These are phyloP conservation scores for Boletus vermiculosoides DNA, from an alignment of 768 basidiomycete species.

Conservation along the genomic window DNA sequence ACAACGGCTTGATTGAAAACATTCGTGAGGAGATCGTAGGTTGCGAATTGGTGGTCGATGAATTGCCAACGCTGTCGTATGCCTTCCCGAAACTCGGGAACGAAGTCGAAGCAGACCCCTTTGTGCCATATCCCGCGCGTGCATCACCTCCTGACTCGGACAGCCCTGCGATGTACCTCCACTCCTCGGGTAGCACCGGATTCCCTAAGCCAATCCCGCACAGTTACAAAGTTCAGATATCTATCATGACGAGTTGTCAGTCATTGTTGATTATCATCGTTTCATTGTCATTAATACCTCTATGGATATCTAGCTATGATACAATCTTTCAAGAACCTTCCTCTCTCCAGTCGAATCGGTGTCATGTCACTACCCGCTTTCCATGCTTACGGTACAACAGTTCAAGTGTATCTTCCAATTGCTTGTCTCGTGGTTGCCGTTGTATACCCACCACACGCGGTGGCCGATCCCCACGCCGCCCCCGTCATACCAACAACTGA, in stretches of 20 bases:
- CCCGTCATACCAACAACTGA: constrained; percentile 24
- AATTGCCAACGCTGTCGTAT: constrained; percentile 19
- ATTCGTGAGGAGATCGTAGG: constrained; percentile 2
- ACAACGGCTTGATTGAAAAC: constrained; percentile 8
- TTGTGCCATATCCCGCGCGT: constrained; percentile 8
- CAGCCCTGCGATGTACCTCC: background rate
- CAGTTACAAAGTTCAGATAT: constrained; percentile 28
- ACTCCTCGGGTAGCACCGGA: constrained; percentile 42
- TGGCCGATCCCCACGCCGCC: background rate
- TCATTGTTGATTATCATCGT: background rate
- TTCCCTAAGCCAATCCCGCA: constrained; percentile 42
- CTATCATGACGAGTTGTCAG: constrained; percentile 36
- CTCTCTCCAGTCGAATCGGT: constrained; percentile 20
- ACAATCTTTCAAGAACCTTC: background rate
- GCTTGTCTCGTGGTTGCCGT: constrained; percentile 23
- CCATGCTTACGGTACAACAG: constrained; percentile 35
- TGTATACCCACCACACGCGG: constrained; percentile 34
- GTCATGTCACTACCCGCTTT: constrained; percentile 40
- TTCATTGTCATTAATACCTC: background rate
- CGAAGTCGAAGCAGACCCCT: constrained; percentile 22
- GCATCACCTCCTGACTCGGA: background rate
- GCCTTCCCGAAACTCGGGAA: constrained; percentile 39
- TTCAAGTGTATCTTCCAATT: constrained; percentile 35
- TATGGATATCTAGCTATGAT: background rate
- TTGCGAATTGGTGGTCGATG: constrained; percentile 4